phyloP scores from a whole-genome alignment of 371 early-diverging fungal genomes.

The Lichtheimia corymbifera region DNA sequence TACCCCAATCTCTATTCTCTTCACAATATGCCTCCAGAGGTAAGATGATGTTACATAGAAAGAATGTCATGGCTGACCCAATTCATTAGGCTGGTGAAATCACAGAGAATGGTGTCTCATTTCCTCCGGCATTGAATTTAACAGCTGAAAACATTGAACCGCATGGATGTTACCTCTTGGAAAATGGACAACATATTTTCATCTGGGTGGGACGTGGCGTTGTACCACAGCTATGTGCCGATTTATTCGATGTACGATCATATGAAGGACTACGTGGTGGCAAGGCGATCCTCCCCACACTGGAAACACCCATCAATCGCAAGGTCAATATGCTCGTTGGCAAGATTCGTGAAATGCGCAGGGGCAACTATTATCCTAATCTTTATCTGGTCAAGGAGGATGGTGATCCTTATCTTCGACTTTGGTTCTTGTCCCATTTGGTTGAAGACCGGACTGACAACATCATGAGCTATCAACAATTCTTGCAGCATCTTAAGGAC shows the following conservation, averaged over 20 bases:
- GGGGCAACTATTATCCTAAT: conserved; percentile 63
- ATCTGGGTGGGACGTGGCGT: conserved; percentile 88
- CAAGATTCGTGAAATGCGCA: conserved; percentile 60
- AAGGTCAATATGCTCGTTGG: conserved; percentile 61
- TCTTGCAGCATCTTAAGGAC: conserved; percentile 63
- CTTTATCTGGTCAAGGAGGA: conserved; percentile 90
- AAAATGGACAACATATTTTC: conserved; percentile 81
- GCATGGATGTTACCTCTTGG: conserved; percentile 84
- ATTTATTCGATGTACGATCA: conserved; percentile 65
- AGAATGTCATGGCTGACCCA: background rate
- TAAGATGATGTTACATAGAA: conserved; percentile 18
- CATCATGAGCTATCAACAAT: conserved; percentile 86
- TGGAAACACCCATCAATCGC: conserved; percentile 60
- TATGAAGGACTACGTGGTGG: conserved; percentile 65
- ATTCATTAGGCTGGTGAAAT: conserved; percentile 53
- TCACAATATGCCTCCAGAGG: conserved; percentile 79
- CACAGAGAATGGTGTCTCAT: conserved; percentile 58
- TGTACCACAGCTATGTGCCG: conserved; percentile 71
- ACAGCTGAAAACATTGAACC: conserved; percentile 84
- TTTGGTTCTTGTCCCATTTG: conserved; percentile 85
- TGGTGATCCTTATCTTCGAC: conserved; percentile 81
- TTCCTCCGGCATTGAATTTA: conserved; percentile 80
- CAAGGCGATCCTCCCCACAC: conserved; percentile 61
- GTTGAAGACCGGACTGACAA: conserved; percentile 91
- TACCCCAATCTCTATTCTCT: conserved; percentile 84